Evolutionary conservation across 202 grass and related monocot species (phyloP).

Genomic region (Bolboschoenoplectus hybrid): DNA sequence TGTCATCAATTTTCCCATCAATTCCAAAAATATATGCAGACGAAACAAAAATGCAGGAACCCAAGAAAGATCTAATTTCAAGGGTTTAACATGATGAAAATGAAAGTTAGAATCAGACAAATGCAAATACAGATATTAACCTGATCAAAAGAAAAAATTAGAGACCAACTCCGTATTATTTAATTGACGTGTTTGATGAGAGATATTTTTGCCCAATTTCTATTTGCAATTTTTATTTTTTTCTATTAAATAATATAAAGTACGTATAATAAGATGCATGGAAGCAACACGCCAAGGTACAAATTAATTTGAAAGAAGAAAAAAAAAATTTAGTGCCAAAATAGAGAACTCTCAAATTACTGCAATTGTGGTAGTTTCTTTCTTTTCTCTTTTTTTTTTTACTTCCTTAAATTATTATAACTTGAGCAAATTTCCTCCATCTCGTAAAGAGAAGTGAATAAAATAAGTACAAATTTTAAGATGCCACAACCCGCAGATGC

Average conservation of each 20-base stretch:
- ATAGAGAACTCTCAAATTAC: not conserved
- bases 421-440: not conserved
- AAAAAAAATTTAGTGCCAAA: not conserved
- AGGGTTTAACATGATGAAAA: not conserved
- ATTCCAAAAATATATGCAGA: not conserved
- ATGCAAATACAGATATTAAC: not conserved
- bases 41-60: not conserved
- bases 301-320: not conserved
- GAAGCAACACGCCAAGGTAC: not conserved
- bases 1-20: slow-evolving; percentile 1
- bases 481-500: not conserved
- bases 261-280: not conserved
- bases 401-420: not conserved
- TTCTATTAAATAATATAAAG: not conserved
- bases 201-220: not conserved
- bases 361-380: not conserved
- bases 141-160: not conserved
- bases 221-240: not conserved
- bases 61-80: not conserved
- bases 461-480: not conserved
- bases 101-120: not conserved
- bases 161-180: not conserved
- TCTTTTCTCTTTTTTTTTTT: not conserved
- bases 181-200: not conserved
- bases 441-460: not conserved